Evolutionary conservation across 768 basidiomycete genomes (phyloP), one percentile per base, ranked within the genome.

Genomic region (Mycena vitilis): DNA sequence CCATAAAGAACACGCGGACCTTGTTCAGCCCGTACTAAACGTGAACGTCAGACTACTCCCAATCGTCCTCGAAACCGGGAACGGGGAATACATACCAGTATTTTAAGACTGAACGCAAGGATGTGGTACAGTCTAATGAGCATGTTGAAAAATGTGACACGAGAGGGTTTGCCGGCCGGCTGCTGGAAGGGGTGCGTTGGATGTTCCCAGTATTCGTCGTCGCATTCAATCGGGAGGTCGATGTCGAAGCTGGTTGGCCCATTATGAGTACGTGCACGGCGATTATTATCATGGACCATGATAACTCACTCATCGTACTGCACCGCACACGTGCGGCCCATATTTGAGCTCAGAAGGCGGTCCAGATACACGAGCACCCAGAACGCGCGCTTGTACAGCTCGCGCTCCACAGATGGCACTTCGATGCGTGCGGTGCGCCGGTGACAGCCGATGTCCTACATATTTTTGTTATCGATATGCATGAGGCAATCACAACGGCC

Each of bases 371-470:
- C 49, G 7, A 66, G 22, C 22, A 54, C 85, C 87, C 88, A 90
- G 71, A 89, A 90, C 12, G 85, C 87, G n/a, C 89, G 85, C 75
- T 91, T 91, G 87, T 90, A 92, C 30, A 91, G 81, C 76, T 95
- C 92, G 60, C 89, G 83, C 70, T 93, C 89, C 9, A 81, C 78
- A 5, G 79, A 83, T 1, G 82, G 82, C 13, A 76, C 73, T 64
- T 20, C 74, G 66, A 68, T 76, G 30, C 74, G 70, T 20, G 75
- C 65, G 48, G 76, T 79, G 37, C 84, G 56, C 4, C 69, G 49
- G 25, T 66, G 69, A 0, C 49, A 30, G 25, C 69, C 65, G 44
- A 70, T 40, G 34, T 66, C 60, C 65, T 63, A 45, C n/a, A n/a
- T 13, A 8, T 4, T 75, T 80, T 75, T 75, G 93, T 92, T 1